A percentile compares a stretch with the other conserved stretches of the same genome.
Conservation (phyloP, 805 yeast genomes). For the Zygosaccharomyces siamensis region DNA sequence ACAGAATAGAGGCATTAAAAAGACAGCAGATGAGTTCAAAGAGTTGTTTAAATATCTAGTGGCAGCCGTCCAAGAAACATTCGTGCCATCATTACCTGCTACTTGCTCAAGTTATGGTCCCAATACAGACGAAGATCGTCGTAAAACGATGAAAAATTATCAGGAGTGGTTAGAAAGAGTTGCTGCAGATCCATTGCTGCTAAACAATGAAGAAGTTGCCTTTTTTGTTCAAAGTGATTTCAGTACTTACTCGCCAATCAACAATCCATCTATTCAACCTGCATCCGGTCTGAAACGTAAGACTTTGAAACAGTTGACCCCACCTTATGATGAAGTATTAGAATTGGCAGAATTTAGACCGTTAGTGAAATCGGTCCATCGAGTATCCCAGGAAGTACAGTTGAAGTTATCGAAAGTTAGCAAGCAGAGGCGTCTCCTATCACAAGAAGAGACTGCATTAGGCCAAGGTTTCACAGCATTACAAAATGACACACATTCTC, state of each 20-base stretch:
- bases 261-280: constrained; percentile 48
- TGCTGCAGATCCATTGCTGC: constrained; percentile 66
- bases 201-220: constrained; percentile 83
- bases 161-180: constrained; percentile 87
- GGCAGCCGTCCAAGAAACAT: constrained; percentile 83
- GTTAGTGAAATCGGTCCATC: constrained; percentile 68
- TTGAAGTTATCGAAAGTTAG: constrained; percentile 55
- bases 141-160: constrained; percentile 50
- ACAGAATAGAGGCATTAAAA: constrained; percentile 64
- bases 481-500: constrained; percentile 24
- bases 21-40: constrained; percentile 74
- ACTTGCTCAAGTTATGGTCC: constrained; percentile 73
- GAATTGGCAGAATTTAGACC: constrained; percentile 87
- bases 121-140: constrained; percentile 76
- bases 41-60: constrained; percentile 72
- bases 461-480: constrained; percentile 36
- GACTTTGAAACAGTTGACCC: constrained; percentile 84
- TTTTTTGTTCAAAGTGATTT: constrained; percentile 78
- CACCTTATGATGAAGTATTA: constrained; percentile 83
- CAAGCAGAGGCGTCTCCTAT: constrained; percentile 43
- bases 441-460: constrained; percentile 51
- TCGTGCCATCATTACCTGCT: constrained; percentile 83
- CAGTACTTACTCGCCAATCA: constrained; percentile 45
- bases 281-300: constrained; percentile 86
- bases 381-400: constrained; percentile 46